A percentile compares a stretch with the other conserved stretches of the same genome.
phyloP scores from a whole-genome alignment of 371 early-diverging fungal genomes.

The Chytridiales sp. region DNA sequence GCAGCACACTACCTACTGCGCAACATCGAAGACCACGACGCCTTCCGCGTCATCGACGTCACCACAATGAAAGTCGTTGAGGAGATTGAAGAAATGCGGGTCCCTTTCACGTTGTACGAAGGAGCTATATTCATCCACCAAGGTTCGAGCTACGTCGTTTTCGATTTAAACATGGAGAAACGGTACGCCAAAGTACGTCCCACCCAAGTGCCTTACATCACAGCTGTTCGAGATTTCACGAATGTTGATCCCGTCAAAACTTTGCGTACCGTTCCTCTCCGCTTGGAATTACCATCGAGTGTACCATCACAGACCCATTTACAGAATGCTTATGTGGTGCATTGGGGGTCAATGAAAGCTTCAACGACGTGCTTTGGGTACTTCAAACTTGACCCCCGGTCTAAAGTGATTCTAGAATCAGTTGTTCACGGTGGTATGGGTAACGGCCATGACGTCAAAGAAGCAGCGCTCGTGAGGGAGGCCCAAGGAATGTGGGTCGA shows the following conservation, averaged over 20 bases:
- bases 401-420: slow-evolving; percentile 20
- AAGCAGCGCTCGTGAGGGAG: too few relatives aligned
- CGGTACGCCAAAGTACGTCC: slow-evolving; percentile 51
- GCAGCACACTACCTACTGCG: slow-evolving; percentile 51
- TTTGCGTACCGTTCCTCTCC: slow-evolving; percentile 16
- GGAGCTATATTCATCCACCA: slow-evolving; percentile 61
- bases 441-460: too few relatives aligned
- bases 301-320: not conserved
- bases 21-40: slow-evolving; percentile 44
- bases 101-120: slow-evolving; percentile 62
- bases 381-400: slow-evolving; percentile 47
- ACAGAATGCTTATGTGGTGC: not conserved
- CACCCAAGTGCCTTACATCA: slow-evolving; percentile 54
- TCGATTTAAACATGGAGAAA: slow-evolving; percentile 55
- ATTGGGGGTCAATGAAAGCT: slow-evolving; percentile 27
- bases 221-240: slow-evolving; percentile 53
- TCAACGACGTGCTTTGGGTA: slow-evolving; percentile 60
- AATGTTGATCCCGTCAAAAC: slow-evolving; percentile 50
- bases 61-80: slow-evolving; percentile 52
- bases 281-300: not conserved
- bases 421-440: too few relatives aligned
- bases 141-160: slow-evolving; percentile 55
- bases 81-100: slow-evolving; percentile 55
- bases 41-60: slow-evolving; percentile 56
- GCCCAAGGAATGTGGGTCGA: too few relatives aligned